These are phyloP conservation scores for Pulveroboletus frians DNA, from an alignment of 768 basidiomycete genomes.

Conservation along the genomic window DNA sequence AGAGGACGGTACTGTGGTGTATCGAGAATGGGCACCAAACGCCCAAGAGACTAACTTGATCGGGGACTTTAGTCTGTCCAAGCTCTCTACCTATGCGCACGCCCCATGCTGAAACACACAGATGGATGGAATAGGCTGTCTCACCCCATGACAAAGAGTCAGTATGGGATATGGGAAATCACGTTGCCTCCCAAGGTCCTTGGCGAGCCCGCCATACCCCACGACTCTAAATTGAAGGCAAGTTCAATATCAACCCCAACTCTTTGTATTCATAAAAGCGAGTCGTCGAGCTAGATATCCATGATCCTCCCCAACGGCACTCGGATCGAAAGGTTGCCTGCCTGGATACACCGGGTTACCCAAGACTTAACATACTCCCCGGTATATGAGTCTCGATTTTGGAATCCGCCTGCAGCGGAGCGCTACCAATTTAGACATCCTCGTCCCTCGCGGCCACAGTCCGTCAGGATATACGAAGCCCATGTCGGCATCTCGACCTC, in stretches of 20 bases:
- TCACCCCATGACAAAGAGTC: constrained; percentile 80
- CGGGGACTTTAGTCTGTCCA: constrained; percentile 90
- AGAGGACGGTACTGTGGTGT: constrained; percentile 62
- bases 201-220: constrained; percentile 80
- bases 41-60: constrained; percentile 77
- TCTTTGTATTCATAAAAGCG: neutral
- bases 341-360: constrained; percentile 94
- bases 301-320: constrained; percentile 77
- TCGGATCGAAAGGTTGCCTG: constrained; percentile 87
- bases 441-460: constrained; percentile 59
- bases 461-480: constrained; percentile 88
- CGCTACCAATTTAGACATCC: constrained; percentile 79
- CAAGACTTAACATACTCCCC: constrained; percentile 89
- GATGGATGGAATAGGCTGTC: constrained; percentile 85
- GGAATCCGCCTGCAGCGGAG: constrained; percentile 81
- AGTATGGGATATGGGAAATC: constrained; percentile 89
- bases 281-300: constrained; percentile 60
- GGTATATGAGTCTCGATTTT: constrained; percentile 95
- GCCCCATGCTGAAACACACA: constrained; percentile 28
- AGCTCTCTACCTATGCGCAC: neutral
- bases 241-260: constrained; percentile 10
- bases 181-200: constrained; percentile 58
- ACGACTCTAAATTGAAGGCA: constrained; percentile 94
- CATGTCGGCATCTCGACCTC: constrained; percentile 95
- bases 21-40: constrained; percentile 96